Base-by-base conservation (phyloP, 2,329 filamentous ascomycete genomes). In the Microcyclosporella mali region DNA sequence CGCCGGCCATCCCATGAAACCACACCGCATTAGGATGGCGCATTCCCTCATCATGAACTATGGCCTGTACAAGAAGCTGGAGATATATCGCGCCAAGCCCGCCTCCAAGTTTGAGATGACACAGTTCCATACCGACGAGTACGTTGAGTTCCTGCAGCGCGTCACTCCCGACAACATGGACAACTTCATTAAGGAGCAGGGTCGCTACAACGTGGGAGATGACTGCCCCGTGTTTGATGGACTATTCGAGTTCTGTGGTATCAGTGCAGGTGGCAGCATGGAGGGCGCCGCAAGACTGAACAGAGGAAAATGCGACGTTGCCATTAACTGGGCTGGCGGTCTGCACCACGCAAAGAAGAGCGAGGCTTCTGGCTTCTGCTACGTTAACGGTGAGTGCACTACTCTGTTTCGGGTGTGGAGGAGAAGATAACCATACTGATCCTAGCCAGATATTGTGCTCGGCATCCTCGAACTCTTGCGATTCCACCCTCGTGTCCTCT, bases 101-200 rank as follows among this genome's bases (percentile, higher is more conserved):
- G 71, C 81, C 6, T 80, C 78, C 36, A 81, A 79, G 56, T 80
- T 79, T 61, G 81, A 84, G 59, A 84, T 84, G 80, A 82, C 79
- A 49, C 81, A 84, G 61, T 84, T 84, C 61, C 81, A 84, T 63
- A 84, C 81, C 7, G 81, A 84, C 63, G 81, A 84, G 53, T 84
- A 84, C 62, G 80, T 84, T 59, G 81, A 84, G 43, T 84, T 84
- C 59, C 70, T 84, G 33, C 78, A 79, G 49, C 94, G 94, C 58
- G 92, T 98, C 42, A 97, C 92, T 0, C 94, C 92, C 1, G 92
- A 98, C 70, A 98, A 98, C 64, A 97, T 97, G 87, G 94, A 98
- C 56, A 79, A 78, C 52, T 97, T 88, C 62, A 78, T 83, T 56
- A 85, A 89, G 57, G 92, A 98, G 65, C 89, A 97, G 65, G 84